phyloP scores from a whole-genome alignment of 331 rosid genomes.

The Stylosanthes scabra region DNA sequence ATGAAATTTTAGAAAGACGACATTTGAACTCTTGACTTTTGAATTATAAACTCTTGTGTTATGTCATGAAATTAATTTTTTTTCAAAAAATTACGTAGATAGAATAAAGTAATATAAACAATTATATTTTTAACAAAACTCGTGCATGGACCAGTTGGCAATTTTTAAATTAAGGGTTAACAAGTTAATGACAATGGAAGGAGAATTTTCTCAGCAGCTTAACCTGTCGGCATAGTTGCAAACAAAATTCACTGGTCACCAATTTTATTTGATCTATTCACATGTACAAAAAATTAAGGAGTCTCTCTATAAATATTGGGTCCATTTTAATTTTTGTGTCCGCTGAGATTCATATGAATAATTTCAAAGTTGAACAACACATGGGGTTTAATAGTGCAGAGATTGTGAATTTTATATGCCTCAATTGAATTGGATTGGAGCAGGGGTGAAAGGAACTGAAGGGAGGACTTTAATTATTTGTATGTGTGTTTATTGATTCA shows the following conservation, averaged over 20 bases:
- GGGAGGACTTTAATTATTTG: conserved; percentile 2
- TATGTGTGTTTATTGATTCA: conserved; percentile 11
- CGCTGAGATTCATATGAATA: conserved; percentile 1
- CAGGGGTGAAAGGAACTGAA: conserved; percentile 24
- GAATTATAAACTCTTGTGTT: too few species aligned
- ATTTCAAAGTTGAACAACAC: conserved; percentile 44
- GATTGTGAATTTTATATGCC: conserved; percentile 33
- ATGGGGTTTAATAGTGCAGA: conserved; percentile 33
- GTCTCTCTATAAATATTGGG: conserved; percentile 13
- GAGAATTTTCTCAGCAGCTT: conserved; percentile 36
- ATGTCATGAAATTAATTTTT: too few species aligned
- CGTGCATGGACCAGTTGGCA: too few species aligned
- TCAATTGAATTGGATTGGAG: conserved; percentile 36
- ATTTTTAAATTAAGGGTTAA: conserved; percentile 21
- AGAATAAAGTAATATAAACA: too few species aligned
- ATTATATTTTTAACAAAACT: too few species aligned
- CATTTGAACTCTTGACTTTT: too few species aligned
- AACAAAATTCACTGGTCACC: conserved; percentile 32
- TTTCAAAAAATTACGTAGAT: too few species aligned
- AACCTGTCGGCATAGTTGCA: conserved; percentile 32
- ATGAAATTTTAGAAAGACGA: too few species aligned
- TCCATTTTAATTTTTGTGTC: conserved; percentile 29
- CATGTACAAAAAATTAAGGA: conserved; percentile 32
- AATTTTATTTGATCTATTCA: not conserved
- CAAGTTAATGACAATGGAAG: conserved; percentile 30